Base-by-base conservation (phyloP, 179 eudicot genomes). In the Actinidia chinensis region DNA sequence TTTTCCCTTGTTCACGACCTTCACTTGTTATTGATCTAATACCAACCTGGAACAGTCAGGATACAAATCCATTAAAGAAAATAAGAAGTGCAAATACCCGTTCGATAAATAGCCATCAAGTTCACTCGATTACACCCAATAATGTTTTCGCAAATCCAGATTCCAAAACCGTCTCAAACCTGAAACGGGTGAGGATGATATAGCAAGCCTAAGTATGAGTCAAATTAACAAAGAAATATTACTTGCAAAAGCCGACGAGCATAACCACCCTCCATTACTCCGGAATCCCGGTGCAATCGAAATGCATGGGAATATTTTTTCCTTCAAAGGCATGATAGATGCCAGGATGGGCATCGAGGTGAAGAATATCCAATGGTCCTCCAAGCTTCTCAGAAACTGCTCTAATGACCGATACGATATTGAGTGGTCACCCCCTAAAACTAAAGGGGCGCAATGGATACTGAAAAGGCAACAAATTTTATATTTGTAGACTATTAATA, bases 351-450 rank as follows among this genome's bases (percentile, higher is more conserved):
- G 98, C 98, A 85, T 93, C 99, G 23, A 93, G 88, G 83, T 95
- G 99, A 25, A 95, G 94, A 77, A 95, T 84, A 82, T 95, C 99
- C 43, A 95, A 84, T 22, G 98, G 98, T 18, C 99, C 99, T 75
- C 99, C 98, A 48, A 95, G 97, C 89, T 90, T 90, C 83, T 95
- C 99, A 81, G 99, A 93, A 10, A 95, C 98, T 33, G 98, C 99
- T 88, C 97, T 88, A n/a, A 95, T 90, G 52, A 90, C 93, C 7
- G 99, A 82, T 71, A 95, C 8, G 97, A 95, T 85, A 95, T 95
- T 14, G 99, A 95, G 85, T 95, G 99, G 78, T 95, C 99, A 74
- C 99, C 99, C 14, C 99, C 99, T 77, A 95, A 86, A 79, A 95
- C 95, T 74, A n/a, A 95, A 79, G 76, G 99, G 99, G 28, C 92